A percentile compares a stretch with the other conserved stretches of the same genome.
These are phyloP conservation scores for Flaveria brownii DNA, from an alignment of 129 eudicot species.

Conservation along the genomic window DNA sequence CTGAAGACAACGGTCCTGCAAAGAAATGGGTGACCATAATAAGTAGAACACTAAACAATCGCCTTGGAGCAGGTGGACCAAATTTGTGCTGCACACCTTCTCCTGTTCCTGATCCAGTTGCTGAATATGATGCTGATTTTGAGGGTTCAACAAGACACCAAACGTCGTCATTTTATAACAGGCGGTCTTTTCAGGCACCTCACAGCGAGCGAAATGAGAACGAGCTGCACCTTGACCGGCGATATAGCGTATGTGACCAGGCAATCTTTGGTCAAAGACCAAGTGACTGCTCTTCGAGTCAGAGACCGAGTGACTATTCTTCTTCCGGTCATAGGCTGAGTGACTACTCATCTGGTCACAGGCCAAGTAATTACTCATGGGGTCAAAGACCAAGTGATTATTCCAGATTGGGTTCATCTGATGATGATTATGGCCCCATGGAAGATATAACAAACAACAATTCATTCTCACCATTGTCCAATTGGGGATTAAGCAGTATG, in stretches of 20 bases:
- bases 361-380: constrained; percentile 49
- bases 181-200: constrained; percentile 85
- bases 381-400: constrained; percentile 73
- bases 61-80: constrained; percentile 47
- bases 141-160: constrained; percentile 74
- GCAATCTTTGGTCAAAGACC: constrained; percentile 82
- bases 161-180: constrained; percentile 49
- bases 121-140: constrained; percentile 83
- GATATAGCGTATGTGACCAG: constrained; percentile 89
- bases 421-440: constrained; percentile 71
- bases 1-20: constrained; percentile 97
- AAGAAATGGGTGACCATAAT: constrained; percentile 75
- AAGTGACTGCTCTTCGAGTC: constrained; percentile 60
- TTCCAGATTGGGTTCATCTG: constrained; percentile 51
- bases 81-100: too few species aligned
- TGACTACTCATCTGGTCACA: too few species aligned
- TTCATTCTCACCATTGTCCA: constrained; percentile 53
- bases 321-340: constrained; percentile 58
- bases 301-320: constrained; percentile 59
- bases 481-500: constrained; percentile 38
- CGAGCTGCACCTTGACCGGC: constrained; percentile 68
- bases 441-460: constrained; percentile 74
- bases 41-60: constrained; percentile 61
- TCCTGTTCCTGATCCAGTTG: constrained; percentile 47
- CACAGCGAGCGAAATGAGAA: constrained; percentile 37